phyloP scores from a whole-genome alignment of 2,329 filamentous ascomycete genomes.

The Talaromyces sp. region DNA sequence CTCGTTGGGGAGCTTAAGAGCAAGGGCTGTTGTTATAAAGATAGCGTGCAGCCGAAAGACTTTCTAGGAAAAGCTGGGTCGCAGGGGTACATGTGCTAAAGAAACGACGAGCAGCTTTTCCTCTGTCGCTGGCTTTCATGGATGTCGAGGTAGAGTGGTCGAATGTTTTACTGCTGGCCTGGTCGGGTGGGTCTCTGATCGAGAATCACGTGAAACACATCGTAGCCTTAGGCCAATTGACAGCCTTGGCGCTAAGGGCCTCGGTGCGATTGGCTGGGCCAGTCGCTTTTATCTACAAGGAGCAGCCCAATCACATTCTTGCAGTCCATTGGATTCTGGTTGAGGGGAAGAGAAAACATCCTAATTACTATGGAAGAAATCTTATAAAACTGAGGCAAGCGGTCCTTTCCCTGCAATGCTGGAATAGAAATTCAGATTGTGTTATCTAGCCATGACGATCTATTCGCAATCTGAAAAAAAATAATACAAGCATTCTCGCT shows the following conservation, averaged over 20 bases:
- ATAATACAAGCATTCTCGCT: neutral
- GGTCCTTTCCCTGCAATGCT: neutral
- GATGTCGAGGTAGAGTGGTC: neutral
- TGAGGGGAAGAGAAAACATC: neutral
- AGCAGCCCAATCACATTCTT: neutral
- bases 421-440: neutral
- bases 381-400: neutral
- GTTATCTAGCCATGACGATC: neutral
- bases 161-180: neutral
- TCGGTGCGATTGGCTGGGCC: neutral
- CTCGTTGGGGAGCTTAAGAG: neutral
- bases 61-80: neutral
- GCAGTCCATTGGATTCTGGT: neutral
- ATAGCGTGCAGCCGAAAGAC: neutral
- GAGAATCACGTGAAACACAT: neutral
- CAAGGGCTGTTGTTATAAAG: neutral
- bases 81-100: neutral
- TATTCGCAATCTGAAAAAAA: neutral
- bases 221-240: neutral
- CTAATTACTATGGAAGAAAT: neutral
- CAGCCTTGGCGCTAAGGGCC: neutral
- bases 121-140: neutral
- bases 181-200: neutral
- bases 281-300: neutral
- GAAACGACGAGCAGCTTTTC: neutral